Evolutionary conservation across 768 basidiomycete genomes (phyloP).

Genomic region (Lactifluus pinguis): DNA sequence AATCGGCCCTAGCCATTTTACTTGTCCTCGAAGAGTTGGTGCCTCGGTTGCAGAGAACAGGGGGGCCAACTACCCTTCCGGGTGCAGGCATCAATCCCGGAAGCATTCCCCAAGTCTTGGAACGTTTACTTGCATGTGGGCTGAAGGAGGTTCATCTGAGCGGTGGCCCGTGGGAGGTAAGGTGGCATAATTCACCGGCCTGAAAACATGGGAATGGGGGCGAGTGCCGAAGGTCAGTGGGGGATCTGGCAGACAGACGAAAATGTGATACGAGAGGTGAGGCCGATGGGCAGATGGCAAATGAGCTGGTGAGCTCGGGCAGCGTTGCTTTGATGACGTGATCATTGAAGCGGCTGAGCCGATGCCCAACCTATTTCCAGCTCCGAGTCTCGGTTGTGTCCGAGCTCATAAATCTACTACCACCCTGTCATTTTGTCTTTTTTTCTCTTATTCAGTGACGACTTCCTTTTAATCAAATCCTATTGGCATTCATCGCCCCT

Average conservation of each 20-base stretch:
- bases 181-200: constrained; percentile 33
- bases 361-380: no score
- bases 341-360: no score
- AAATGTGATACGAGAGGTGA: constrained; percentile 31
- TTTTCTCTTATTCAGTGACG: no score
- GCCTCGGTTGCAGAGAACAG: constrained; percentile 2
- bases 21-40: constrained; percentile 19
- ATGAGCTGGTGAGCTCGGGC: not conserved
- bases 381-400: no score
- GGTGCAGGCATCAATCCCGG: constrained; percentile 65
- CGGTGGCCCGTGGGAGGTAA: constrained; percentile 57
- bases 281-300: no score
- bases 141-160: constrained; percentile 68
- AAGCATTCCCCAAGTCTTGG: constrained; percentile 44
- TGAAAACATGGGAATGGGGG: constrained; percentile 62
- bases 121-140: constrained; percentile 29
- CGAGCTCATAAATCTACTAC: no score
- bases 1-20: constrained; percentile 27
- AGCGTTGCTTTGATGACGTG: no score
- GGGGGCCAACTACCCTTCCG: constrained; percentile 26
- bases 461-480: no score
- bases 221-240: not conserved
- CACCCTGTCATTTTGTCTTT: no score
- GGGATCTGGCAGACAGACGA: no score
- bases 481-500: no score